A percentile compares a stretch with the other conserved stretches of the same genome.
Evolutionary conservation across 1,139 yeast genomes (phyloP).

Genomic region (Schwanniomyces etchellsii): DNA sequence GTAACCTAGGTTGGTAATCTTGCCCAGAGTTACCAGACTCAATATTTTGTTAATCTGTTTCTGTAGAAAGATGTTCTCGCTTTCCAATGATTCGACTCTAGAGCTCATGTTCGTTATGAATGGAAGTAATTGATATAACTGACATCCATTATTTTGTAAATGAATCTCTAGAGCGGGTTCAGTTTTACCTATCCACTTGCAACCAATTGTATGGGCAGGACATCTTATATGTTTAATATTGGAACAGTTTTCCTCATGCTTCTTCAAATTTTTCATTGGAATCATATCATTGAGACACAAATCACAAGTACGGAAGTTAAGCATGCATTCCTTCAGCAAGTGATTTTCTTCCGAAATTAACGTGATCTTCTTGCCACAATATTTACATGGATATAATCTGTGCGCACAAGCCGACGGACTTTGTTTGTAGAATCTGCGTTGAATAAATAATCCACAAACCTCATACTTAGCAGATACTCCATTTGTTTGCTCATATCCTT

Average conservation of each 20-base stretch:
- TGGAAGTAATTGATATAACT: constrained; percentile 28
- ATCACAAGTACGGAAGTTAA: constrained; percentile 35
- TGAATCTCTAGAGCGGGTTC: constrained; percentile 38
- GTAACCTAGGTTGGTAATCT: constrained; percentile 47
- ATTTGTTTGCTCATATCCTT: constrained; percentile 7
- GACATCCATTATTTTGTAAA: constrained; percentile 26
- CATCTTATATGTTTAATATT: constrained; percentile 29
- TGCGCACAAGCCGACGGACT: constrained; percentile 27
- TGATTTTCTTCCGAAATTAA: constrained; percentile 28
- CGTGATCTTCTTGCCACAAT: constrained; percentile 33
- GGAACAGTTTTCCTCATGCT: constrained; percentile 32
- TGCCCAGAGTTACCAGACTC: constrained; percentile 47
- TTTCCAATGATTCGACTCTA: constrained; percentile 14
- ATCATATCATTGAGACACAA: constrained; percentile 38
- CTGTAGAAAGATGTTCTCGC: constrained; percentile 29
- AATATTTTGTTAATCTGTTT: constrained; percentile 42
- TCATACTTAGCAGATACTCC: constrained; percentile 3
- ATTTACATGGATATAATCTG: constrained; percentile 26
- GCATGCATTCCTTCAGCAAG: constrained; percentile 32
- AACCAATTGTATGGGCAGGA: constrained; percentile 38
- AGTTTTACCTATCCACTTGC: constrained; percentile 35
- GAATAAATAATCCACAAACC: constrained; percentile 15
- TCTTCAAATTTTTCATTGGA: constrained; percentile 24
- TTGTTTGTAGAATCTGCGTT: constrained; percentile 16
- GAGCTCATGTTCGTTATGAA: constrained; percentile 16